Evolutionary conservation across 441 rosid species (phyloP), one percentile per base, ranked within the genome.

Genomic region (Jatropha multifida): DNA sequence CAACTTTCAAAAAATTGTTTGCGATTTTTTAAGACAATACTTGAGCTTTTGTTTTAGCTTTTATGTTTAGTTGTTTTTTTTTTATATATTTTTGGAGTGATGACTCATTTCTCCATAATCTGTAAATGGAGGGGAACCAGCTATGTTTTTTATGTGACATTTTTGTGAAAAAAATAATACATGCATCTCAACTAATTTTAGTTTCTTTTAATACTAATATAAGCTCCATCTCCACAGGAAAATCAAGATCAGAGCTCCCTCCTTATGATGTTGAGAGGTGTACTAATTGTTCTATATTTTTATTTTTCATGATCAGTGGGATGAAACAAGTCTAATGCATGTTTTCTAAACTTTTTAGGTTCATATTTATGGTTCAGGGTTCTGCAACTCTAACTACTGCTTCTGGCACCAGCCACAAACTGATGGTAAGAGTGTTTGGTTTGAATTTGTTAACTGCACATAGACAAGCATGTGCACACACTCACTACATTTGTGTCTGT

Each of bases 281-380:
- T 48, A n/a, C 32, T 17, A 5, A 40, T 52, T 38, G 44, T 69
- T 67, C 17, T 44, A 11, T 55, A 23, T 18, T 65, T 73, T 80
- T 73, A 40, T 4, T 74, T 56, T 54, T 59, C 42, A 20, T 61
- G n/a, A 58, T 54, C 56, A 55, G 4, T 60, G 73, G 49, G 65
- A 37, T 49, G 51, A 74, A 59, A 49, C 3, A 13, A 67, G 48
- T 49, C 37, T 27, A 48, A 74, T 61, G 42, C 41, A 13, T 61
- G 65, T 40, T 32, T 62, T 54, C 44, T 78, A 59, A 73, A 62
- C 76, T 66, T 74, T 58, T 81, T 78, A 90, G 99, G 87, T 85
- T 95, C 76, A 70, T 93, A 76, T 95, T 93, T 18, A 88, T 93
- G 79, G 86, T 92, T 71, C 89, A 90, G 71, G 99, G 98, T 42